A percentile compares a stretch with the other conserved stretches of the same genome.
Conservation (phyloP, 1,284 basidiomycete species). For the Fomitopsis pinicola region DNA sequence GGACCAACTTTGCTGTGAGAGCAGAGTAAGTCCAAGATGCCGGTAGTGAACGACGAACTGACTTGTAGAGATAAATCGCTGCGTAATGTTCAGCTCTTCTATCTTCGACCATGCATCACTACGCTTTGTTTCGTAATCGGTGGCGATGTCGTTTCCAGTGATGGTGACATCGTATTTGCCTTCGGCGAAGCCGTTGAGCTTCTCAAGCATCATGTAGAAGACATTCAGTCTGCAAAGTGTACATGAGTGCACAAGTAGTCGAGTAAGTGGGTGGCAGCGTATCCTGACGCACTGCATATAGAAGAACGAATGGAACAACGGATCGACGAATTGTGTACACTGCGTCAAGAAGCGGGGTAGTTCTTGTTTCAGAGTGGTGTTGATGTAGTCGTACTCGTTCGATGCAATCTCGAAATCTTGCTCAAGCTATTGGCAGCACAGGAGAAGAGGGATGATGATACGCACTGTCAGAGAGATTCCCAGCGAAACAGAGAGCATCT, state of each 20-base stretch:
- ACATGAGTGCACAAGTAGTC: too few species aligned
- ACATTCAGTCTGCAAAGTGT: conserved; percentile 71
- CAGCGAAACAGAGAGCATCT: conserved; percentile 9
- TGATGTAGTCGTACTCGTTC: conserved; percentile 97
- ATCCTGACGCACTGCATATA: conserved; percentile 89
- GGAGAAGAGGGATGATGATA: not conserved
- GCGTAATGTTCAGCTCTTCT: conserved; percentile 75
- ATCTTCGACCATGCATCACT: conserved; percentile 77
- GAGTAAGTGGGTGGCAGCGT: not conserved
- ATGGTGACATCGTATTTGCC: conserved; percentile 75
- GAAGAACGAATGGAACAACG: conserved; percentile 96
- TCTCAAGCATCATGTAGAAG: conserved; percentile 91
- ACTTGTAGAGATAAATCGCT: conserved; percentile 83
- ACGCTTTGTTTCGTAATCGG: conserved; percentile 76
- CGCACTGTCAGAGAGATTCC: not conserved
- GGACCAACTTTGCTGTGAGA: conserved; percentile 57
- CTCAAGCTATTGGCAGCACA: conserved; percentile 64
- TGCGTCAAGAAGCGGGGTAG: conserved; percentile 89
- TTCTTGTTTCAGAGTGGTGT: conserved; percentile 89
- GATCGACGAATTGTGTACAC: conserved; percentile 88
- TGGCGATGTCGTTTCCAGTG: conserved; percentile 67
- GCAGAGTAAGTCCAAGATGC: not conserved
- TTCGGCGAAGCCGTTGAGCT: conserved; percentile 84
- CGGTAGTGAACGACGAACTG: conserved; percentile 26
- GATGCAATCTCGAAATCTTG: conserved; percentile 96